phyloP scores from a whole-genome alignment of 1,284 basidiomycete genomes.

The Ganoderma leucocontextum region DNA sequence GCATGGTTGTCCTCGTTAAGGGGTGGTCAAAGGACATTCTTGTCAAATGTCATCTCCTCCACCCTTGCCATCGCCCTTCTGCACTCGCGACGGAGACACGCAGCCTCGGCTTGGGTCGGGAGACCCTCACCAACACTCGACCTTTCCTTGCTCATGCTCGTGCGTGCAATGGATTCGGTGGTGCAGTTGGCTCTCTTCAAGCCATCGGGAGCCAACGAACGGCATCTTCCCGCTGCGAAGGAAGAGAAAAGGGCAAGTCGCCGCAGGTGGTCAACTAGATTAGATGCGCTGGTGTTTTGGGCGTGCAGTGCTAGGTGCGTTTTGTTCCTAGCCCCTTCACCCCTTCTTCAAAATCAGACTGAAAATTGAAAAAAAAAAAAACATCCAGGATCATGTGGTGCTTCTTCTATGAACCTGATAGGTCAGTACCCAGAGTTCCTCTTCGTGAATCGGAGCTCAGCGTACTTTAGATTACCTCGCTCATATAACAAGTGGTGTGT shows the following conservation, averaged over 20 bases:
- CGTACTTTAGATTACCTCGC: slow-evolving; percentile 60
- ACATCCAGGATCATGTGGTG: slow-evolving; percentile 83
- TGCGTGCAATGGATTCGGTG: slow-evolving; percentile 72
- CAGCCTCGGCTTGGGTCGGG: slow-evolving; percentile 20
- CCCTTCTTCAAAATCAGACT: background rate
- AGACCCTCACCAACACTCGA: slow-evolving; percentile 67
- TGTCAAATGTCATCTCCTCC: slow-evolving; percentile 66
- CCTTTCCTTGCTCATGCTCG: slow-evolving; percentile 70
- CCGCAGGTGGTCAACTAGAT: slow-evolving; percentile 48
- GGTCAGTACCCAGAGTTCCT: slow-evolving; percentile 48
- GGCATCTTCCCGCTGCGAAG: slow-evolving; percentile 25
- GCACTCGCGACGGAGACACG: slow-evolving; percentile 51
- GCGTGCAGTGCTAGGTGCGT: slow-evolving; percentile 74
- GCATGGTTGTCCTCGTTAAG: slow-evolving; percentile 39
- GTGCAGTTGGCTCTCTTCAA: slow-evolving; percentile 60
- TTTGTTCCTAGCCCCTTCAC: background rate
- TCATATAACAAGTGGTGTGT: slow-evolving; percentile 75
- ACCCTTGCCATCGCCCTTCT: slow-evolving; percentile 62
- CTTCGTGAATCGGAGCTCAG: slow-evolving; percentile 4
- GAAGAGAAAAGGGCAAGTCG: slow-evolving; percentile 29
- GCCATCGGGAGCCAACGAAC: slow-evolving; percentile 26
- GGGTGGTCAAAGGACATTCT: slow-evolving; percentile 58
- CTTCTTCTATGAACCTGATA: slow-evolving; percentile 77
- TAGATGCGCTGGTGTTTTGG: slow-evolving; percentile 80
- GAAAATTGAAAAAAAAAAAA: background rate